Evolutionary conservation across 176 grass and related monocot species (phyloP), one percentile per base, ranked within the genome.

Genomic region (Thinopyrum elongatum): DNA sequence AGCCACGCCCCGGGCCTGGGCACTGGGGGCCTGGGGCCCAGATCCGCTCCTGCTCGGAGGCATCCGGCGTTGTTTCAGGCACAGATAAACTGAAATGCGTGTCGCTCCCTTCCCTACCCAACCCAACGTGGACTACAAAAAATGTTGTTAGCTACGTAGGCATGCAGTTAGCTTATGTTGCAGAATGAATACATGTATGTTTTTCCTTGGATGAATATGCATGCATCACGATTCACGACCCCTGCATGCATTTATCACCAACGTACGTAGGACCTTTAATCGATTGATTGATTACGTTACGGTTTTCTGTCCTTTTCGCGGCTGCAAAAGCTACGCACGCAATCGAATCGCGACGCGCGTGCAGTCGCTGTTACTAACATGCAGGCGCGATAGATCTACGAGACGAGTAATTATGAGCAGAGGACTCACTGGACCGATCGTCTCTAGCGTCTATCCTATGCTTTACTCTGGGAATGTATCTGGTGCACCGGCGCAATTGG

Each of bases 341-440:
- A 23, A 22, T 6, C 51, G 34, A 15, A 44, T 5, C 67, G 14
- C 17, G 35, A 31, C 74, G 31, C 16, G 25, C 29, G 44, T 17
- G 25, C 57, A 10, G n/a, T 19, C 6, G 51, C 4, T 58, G 46
- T 59, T 76, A 34, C 64, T 58, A 23, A 65, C 44, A 23, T 2
- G 3, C 19, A 29, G 41, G 65, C 55, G 74, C 36, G 68, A 27
- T 64, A 72, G 88, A 87, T 87, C 74, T 74, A 29, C 4, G 29
- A 31, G 19, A 76, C 71, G 2, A 23, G 73, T 62, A 8, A 89
- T 71, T 80, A 51, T 17, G 46, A 75, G 30, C 67, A 35, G 4
- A 80, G 76, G 76, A 65, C 77, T 55, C 59, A 34, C 69, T 55
- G 23, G 63, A 14, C 47, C 42, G 63, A 22, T 49, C 31, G 10